Evolutionary conservation across 345 rosid species (phyloP), one percentile per base, ranked within the genome.

Genomic region (Rhizophora mangle): DNA sequence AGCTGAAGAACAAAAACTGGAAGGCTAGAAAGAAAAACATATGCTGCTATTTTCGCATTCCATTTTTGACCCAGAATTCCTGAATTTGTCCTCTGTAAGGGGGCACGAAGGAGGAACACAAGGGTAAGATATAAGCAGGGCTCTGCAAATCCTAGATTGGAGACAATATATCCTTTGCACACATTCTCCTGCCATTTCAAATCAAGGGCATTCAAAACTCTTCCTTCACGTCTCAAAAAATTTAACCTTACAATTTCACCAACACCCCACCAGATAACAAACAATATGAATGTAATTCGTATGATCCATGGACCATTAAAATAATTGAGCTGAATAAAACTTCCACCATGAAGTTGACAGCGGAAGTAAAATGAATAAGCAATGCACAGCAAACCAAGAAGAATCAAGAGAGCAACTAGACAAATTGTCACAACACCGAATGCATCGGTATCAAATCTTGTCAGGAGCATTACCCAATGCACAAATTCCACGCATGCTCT

Each of bases 391-490:
- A 92, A 68, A 68, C 98, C 92, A 3, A 90, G 84, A 72, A 95
- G 80, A 70, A 83, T 79, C 71, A 92, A 81, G 71, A 92, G 75
- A 62, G 85, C 83, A 60, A 92, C 96, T 60, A 95, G 87, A 78
- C 89, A 88, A 74, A 95, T 87, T 54, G 99, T 95, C 81, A 83
- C 87, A 86, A 87, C 92, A 85, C 98, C 99, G 88, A 92, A 84
- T 76, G 88, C 96, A 85, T 92, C 97, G 92, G 99, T 85, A 87
- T 82, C 81, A 81, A 81, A 70, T 85, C 89, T 86, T 77, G 85
- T 87, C 96, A 83, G 98, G 98, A 96, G 98, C 99, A 95, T 95
- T 85, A 95, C 98, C 98, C 97, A 82, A 85, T 83, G 72, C 85
- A 92, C 96, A 84, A 89, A 84, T 81, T 88, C 91, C 98, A 85